phyloP scores from a whole-genome alignment of 164 flowering plant species.

The Annona squamosa region DNA sequence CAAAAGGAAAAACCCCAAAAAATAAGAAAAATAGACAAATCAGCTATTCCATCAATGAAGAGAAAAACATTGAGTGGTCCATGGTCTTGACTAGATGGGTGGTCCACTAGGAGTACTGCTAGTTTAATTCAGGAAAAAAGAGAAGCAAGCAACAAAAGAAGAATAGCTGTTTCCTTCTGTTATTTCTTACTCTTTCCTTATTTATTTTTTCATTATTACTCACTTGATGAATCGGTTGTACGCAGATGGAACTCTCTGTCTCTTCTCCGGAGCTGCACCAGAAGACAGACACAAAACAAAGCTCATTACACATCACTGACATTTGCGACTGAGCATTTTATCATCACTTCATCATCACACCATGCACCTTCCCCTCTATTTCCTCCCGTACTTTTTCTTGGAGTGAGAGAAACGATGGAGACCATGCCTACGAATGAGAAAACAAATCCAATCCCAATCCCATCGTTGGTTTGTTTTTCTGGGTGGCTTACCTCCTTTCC shows the following conservation, averaged over 20 bases:
- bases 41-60: not conserved
- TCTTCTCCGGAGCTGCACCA: conserved; percentile 91
- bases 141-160: not conserved
- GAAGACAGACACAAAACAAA: conserved; percentile 4
- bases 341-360: conserved; percentile 16
- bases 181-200: not conserved
- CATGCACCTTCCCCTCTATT: conserved; percentile 18
- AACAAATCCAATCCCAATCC: not conserved
- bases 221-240: conserved; percentile 99
- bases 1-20: no score
- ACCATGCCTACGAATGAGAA: not conserved
- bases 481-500: not conserved
- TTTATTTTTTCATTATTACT: conserved; percentile 16
- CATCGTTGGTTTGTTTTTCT: not conserved
- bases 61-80: not conserved
- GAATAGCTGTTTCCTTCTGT: not conserved
- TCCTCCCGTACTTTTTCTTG: not conserved
- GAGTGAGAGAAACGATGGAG: not conserved
- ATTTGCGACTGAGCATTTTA: not conserved
- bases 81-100: not conserved
- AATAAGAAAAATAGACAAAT: no score
- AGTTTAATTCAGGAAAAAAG: not conserved
- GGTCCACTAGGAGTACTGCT: not conserved
- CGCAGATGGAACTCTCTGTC: conserved; percentile 99
- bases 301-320: conserved; percentile 9